phyloP scores from a whole-genome alignment of 345 rosid genomes.

The Syzygium aqueum region DNA sequence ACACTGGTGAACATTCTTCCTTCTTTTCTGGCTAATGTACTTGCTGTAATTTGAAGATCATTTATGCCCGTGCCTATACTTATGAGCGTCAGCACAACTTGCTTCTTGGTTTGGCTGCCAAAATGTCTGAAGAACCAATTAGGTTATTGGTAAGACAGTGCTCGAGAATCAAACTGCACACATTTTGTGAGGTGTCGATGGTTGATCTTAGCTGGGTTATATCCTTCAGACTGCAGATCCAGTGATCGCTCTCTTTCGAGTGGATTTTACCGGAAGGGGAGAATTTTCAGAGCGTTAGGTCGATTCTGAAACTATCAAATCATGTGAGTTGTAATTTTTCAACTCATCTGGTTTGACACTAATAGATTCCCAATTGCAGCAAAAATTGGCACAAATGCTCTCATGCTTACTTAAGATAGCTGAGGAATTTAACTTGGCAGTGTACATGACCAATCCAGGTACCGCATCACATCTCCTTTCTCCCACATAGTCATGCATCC shows the following conservation, averaged over 20 bases:
- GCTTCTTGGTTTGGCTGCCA: conserved; percentile 91
- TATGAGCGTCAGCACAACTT: conserved; percentile 81
- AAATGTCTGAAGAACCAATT: conserved; percentile 94
- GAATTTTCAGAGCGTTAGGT: conserved; percentile 97
- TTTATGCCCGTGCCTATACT: conserved; percentile 87
- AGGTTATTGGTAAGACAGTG: conserved; percentile 57
- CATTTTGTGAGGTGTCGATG: not conserved
- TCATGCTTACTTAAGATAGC: conserved; percentile 73
- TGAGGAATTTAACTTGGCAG: conserved; percentile 87
- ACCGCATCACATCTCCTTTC: not conserved
- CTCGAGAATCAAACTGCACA: not conserved
- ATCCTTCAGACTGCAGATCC: conserved; percentile 69
- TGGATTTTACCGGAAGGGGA: conserved; percentile 92
- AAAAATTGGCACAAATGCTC: conserved; percentile 89
- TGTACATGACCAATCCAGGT: conserved; percentile 95
- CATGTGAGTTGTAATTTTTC: not conserved
- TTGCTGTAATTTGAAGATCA: conserved; percentile 33
- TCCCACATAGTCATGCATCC: not conserved
- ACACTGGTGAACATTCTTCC: too few species aligned
- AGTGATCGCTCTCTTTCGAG: conserved; percentile 80
- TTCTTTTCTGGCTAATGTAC: too few species aligned
- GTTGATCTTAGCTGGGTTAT: not conserved
- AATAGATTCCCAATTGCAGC: conserved; percentile 31
- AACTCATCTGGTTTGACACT: not conserved
- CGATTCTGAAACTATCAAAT: not conserved